Conservation (phyloP, 257 asterid genomes). For the Solanum chiquidenum region DNA sequence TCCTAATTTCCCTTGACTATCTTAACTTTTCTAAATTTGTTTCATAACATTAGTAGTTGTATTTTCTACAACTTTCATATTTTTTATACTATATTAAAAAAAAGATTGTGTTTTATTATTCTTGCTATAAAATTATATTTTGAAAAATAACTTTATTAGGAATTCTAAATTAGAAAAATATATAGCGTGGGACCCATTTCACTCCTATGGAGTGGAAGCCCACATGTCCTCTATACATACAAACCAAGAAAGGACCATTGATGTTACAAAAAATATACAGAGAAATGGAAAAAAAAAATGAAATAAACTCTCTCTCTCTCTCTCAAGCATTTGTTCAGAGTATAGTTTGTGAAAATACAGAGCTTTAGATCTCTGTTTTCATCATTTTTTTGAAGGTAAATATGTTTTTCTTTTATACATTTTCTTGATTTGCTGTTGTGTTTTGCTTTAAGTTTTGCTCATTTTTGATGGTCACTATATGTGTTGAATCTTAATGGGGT, state of each 20-base stretch:
- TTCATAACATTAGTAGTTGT: not conserved
- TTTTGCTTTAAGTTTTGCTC: not conserved
- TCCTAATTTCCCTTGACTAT: not conserved
- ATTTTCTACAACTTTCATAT: not conserved
- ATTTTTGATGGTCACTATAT: not conserved
- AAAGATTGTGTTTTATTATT: not conserved
- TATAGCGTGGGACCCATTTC: not conserved
- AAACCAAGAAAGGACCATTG: not conserved
- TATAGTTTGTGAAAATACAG: not conserved
- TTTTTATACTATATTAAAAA: not conserved
- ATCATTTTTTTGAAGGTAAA: not conserved
- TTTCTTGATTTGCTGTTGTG: not conserved
- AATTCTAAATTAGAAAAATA: not conserved
- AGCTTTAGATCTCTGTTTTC: not conserved
- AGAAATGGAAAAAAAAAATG: not conserved
- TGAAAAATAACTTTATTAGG: not conserved
- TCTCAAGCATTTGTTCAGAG: not conserved
- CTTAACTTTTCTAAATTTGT: not conserved
- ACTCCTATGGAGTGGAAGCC: not conserved
- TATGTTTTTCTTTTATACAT: not conserved
- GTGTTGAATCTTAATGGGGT: not conserved
- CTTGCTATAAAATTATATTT: not conserved
- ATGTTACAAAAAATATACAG: not conserved
- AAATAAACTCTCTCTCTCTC: not conserved
- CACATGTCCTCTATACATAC: constrained; percentile 1